Evolutionary conservation across 2,329 filamentous ascomycete genomes (phyloP), one percentile per base, ranked within the genome.

Genomic region (Mariannaea sp.): DNA sequence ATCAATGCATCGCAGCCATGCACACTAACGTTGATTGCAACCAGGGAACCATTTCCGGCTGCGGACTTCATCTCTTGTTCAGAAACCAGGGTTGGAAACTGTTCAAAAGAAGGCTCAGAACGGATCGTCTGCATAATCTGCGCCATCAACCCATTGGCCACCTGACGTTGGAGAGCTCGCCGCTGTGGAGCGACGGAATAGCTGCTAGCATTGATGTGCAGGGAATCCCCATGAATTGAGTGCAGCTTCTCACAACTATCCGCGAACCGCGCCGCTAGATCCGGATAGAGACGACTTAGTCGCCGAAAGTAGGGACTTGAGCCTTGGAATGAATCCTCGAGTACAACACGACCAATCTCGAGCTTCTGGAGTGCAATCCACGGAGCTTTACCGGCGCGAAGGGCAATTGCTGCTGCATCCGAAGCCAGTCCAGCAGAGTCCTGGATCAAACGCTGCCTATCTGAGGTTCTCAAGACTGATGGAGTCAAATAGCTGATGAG

Each of bases 1-100:
- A 53, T 17, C 4, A 53, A 8, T n/a, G 43, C 50, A 26, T 53
- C 50, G 24, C 50, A 53, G 5, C 50, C 43, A 9, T 27, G n/a
- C 1, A 17, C 13, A 20, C 50, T 49, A 2, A 32, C 38, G 17
- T 53, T 53, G 27, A 53, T 7, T 17, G 43, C 20, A 30, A 48
- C 14, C 14, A 53, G 42, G 3, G 43, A 44, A 12, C 50, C 50
- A 14, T 20, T 7, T 2, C 3, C 10, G 13, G 50, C 50, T 38
- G 50, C 50, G 10, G 6, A 2, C 6, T 30, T 7, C 13, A 43
- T 17, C n/a, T 20, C 22, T 16, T 12, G 6, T 16, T 16, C 14
- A 12, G 7, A 19, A 1, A 26, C 26, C 4, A 29, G 9, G 16
- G 20, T 4, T 3, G 33, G 17, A 19, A 44, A 44, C 19, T 17